Evolutionary conservation across 441 rosid species (phyloP), one percentile per base, ranked within the genome.

Genomic region (Codiaeum variegatum): DNA sequence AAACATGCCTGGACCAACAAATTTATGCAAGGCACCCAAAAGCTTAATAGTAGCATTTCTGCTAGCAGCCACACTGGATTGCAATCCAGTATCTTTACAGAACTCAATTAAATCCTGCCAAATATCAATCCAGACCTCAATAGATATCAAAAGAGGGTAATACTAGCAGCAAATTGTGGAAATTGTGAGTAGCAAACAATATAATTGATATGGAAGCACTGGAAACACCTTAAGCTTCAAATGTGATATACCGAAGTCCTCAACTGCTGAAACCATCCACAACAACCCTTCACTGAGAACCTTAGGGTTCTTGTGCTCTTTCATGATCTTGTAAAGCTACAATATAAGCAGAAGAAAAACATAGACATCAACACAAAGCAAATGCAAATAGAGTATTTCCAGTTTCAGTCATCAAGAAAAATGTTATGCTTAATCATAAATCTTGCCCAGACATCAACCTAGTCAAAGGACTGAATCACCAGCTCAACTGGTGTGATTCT

Each of bases 221-320:
- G 29, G 58, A 78, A 78, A 70, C 36, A 94, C 99, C 99, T 96
- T 96, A 73, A 96, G 87, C 70, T 96, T 96, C 80, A 96, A 79
- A 85, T 83, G 92, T 64, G 94, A 83, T 31, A 96, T 83, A 19
- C 99, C 98, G 71, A 96, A 96, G 86, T 96, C 99, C 47, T 96
- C 99, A 66, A 96, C 85, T 52, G 98, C 97, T 0, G 90, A 85
- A 75, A 96, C 96, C 97, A 96, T 94, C 98, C 99, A 96, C 69
- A 87, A 61, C 69, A 91, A 76, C 73, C 98, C 99, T 85, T 96
- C 99, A 76, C 99, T 96, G 40, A 96, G 98, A 82, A 96, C 99
- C 90, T 96, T 96, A 38, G 99, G 99, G 78, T 96, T 96, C 83
- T 92, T 96, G 84, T 96, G 98, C 79, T 94, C 99, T 83, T 94